phyloP scores from a whole-genome alignment of 148 eudicot genomes.

The Silene conica region DNA sequence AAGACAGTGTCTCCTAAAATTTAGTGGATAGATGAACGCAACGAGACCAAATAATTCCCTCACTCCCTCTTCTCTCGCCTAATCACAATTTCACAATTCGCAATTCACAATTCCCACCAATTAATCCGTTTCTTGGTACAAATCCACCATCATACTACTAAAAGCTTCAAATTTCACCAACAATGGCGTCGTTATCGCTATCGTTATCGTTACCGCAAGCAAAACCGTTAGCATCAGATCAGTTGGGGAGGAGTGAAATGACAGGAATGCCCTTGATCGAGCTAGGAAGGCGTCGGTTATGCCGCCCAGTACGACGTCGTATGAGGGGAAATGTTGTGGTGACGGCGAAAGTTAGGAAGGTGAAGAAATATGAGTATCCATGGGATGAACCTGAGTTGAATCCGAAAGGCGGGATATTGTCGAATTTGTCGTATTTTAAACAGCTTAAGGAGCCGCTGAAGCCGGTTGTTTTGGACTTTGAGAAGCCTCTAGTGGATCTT shows the following conservation, averaged over 20 bases:
- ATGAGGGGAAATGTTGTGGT: conserved; percentile 36
- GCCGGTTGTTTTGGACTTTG: conserved; percentile 70
- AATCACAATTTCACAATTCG: neutral
- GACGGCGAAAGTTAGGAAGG: conserved; percentile 56
- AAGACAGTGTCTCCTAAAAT: no score
- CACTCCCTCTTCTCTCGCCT: no score
- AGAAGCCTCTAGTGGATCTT: conserved; percentile 39
- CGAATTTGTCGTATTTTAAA: conserved; percentile 68
- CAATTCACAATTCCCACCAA: neutral
- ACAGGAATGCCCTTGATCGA: conserved; percentile 51
- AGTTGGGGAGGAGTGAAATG: conserved; percentile 48
- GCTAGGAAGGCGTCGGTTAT: conserved; percentile 49
- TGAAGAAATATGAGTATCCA: conserved; percentile 82
- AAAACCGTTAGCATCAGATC: conserved; percentile 55
- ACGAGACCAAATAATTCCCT: no score
- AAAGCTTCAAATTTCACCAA: neutral
- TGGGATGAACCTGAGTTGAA: conserved; percentile 81
- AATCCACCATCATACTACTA: neutral
- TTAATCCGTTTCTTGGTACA: neutral
- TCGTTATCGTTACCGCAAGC: conserved; percentile 31
- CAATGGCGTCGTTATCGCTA: conserved; percentile 50
- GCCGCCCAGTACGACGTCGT: conserved; percentile 27
- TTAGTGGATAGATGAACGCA: no score
- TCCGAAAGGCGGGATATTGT: conserved; percentile 67
- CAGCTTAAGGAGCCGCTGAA: conserved; percentile 74